Conservation (phyloP, 2,329 filamentous ascomycete genomes). For the Cladosporium sp. region DNA sequence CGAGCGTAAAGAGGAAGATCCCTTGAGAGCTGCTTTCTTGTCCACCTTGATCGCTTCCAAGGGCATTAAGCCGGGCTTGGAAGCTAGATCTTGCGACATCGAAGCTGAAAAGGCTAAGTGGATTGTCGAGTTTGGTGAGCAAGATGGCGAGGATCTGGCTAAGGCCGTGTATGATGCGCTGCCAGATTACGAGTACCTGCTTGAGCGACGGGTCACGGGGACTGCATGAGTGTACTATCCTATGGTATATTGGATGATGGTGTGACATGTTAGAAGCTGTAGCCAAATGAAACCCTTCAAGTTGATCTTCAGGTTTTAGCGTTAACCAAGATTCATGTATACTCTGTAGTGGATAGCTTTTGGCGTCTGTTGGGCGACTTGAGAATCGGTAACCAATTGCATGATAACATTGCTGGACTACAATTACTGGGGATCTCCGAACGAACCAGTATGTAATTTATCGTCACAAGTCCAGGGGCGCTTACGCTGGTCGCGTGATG, state of each 20-base stretch:
- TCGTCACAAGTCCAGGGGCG: no score
- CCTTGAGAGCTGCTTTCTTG: conserved; percentile 9
- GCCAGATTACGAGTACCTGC: conserved; percentile 17
- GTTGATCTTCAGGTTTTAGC: neutral
- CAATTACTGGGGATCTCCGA: no score
- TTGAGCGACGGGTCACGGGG: neutral
- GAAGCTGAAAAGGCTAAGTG: conserved; percentile 14
- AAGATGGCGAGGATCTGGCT: conserved; percentile 10
- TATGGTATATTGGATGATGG: neutral
- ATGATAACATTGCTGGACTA: no score
- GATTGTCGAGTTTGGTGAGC: conserved; percentile 15
- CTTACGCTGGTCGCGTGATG: no score
- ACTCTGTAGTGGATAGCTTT: no score
- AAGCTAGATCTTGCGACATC: conserved; percentile 12
- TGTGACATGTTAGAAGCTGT: no score
- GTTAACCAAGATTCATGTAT: no score
- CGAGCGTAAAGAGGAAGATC: conserved; percentile 11
- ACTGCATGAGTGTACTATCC: neutral
- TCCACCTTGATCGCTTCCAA: conserved; percentile 10
- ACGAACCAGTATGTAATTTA: neutral
- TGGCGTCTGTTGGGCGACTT: no score
- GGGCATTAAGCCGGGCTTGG: conserved; percentile 10
- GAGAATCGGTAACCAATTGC: no score
- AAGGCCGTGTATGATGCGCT: conserved; percentile 13
- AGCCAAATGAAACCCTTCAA: neutral